Percentiles rank a stretch among this genome's conserved stretches.
Evolutionary conservation across 176 grass and related monocot genomes (phyloP).

Genomic region (Hordeum vulgare): DNA sequence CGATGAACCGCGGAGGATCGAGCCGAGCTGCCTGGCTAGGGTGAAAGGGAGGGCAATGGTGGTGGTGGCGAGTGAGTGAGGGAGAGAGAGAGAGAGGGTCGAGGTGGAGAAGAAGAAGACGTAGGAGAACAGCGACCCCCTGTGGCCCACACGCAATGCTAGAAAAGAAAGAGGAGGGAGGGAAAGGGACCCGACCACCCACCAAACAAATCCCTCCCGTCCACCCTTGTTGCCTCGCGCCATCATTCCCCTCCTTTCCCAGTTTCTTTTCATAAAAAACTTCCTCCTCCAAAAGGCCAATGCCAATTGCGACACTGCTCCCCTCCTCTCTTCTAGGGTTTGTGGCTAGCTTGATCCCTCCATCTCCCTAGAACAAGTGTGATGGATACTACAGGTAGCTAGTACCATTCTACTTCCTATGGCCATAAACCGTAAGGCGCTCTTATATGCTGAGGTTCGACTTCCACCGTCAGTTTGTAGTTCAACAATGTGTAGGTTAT

Average conservation of each 20-base stretch:
- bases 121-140: conserved; percentile 53
- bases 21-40: background rate
- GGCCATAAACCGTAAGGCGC: background rate
- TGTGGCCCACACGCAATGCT: conserved; percentile 11
- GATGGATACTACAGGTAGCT: background rate
- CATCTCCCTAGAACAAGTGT: background rate
- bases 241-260: conserved; percentile 22
- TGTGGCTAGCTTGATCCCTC: background rate
- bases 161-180: background rate
- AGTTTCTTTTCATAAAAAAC: background rate
- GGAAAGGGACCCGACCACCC: conserved; percentile 13
- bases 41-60: background rate
- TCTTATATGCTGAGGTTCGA: background rate
- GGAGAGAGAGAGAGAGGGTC: background rate
- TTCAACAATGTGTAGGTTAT: background rate
- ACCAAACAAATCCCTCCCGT: conserved; percentile 50
- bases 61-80: background rate
- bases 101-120: conserved; percentile 13
- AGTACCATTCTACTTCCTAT: background rate
- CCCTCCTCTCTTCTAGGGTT: background rate
- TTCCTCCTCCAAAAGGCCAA: background rate
- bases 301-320: background rate
- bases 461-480: background rate
- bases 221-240: conserved; percentile 29
- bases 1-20: background rate